Base-by-base conservation (phyloP, 2,329 filamentous ascomycete species). In the Sporothrix schenckii region DNA sequence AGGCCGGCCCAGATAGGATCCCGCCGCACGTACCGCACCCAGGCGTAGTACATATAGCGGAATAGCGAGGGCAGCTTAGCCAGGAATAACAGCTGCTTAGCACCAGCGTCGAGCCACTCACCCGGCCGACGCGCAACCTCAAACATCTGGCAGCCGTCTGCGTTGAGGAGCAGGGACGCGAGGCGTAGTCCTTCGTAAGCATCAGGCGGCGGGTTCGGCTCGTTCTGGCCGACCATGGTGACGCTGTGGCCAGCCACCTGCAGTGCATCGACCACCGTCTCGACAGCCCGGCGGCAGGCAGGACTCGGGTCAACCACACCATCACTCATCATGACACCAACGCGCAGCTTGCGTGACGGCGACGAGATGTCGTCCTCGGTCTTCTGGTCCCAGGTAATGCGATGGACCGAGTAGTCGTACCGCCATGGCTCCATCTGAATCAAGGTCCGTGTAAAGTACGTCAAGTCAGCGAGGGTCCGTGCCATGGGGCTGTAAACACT, bases 401-500 rank as follows among this genome's bases (percentile, higher is more conserved):
- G 93, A 76, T 97, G 93, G 1, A 94, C 92, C 0, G 88, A 90
- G 75, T 92, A 89, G 77, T 97, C 94, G 77, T 96, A 97, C 71
- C 87, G 90, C 94, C 94, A 97, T 0, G 93, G 92, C 80, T 92
- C 83, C 89, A 95, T 94, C 66, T 87, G 82, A 69, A 97, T 87
- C 69, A 97, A 82, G 9, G 88, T 87, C 68, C 89, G 88, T 3
- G 92, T 92, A 79, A 97, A 97, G 81, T 97, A 97, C 0, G 86
- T 86, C 72, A 97, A 81, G 77, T 97, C 94, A 73, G 89, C 87
- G 71, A 97, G 80, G 0, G 93, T 97, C 68, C 93, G 87, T 2
- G 94, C 88, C 94, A 98, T 97, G 5, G 94, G 94, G 71, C 92
- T 94, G 80, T 94, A 97, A 24, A 97, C 93, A 73, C 91, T 92